Evolutionary conservation across 2,329 filamentous ascomycete genomes (phyloP), one percentile per base, ranked within the genome.

Genomic region (Emergomyces africanus): DNA sequence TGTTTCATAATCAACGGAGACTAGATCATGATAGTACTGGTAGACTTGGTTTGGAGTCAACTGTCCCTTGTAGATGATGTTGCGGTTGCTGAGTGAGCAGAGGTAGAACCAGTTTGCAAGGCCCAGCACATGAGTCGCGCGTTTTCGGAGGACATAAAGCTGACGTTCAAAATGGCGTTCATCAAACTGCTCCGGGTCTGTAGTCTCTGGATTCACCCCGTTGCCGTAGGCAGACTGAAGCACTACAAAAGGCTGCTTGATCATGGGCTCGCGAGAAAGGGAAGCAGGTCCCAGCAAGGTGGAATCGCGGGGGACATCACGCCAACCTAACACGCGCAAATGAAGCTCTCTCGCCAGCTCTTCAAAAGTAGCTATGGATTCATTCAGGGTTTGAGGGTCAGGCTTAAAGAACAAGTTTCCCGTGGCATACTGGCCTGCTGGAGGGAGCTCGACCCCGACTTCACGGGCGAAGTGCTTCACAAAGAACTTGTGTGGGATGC

Each of bases 341-440:
- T 89, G 90, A 69, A 97, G 79, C 64, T 86, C 85, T 72, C 90
- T 86, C 73, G 92, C 91, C 78, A 95, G 87, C 72, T 95, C 88
- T 83, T 96, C 91, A 79, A 99, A 95, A 73, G 88, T 88, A 75
- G 85, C 83, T 77, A 94, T 90, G 67, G 91, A 96, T 77, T 95
- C 88, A 70, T 90, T 87, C 72, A 96, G 78, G 66, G 89, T 87
- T 77, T 95, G 88, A 70, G 89, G 83, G 72, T 96, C 90, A 65
- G 92, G 94, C 81, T 96, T 97, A 81, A 99, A 96, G 79, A 99
- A 99, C 69, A 99, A 77, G 76, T 99, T 99, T 69, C 92, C 92
- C 68, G 91, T 91, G 62, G 94, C 94, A 78, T 99, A 99, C 77
- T 97, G 90, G 68, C 92, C 94, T 64, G 86, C 80, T 64, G 88